Percentiles rank a stretch among this genome's conserved stretches.
Conservation (phyloP, 768 basidiomycete genomes). For the Boletus subcaerulescens region DNA sequence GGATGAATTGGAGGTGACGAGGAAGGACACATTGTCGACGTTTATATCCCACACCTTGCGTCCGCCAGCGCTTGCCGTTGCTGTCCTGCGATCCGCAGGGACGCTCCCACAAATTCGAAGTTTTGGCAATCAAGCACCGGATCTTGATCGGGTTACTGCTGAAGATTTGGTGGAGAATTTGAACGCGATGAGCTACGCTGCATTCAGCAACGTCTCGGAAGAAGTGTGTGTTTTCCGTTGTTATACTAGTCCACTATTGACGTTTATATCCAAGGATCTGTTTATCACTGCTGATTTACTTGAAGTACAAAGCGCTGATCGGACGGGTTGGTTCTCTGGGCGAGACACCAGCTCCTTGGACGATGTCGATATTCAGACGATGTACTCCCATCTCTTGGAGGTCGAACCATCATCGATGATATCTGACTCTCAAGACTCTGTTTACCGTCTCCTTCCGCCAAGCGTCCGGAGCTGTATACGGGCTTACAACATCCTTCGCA, state of each 20-base stretch:
- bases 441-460: constrained; percentile 75
- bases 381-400: constrained; percentile 70
- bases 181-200: constrained; percentile 72
- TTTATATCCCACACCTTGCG: constrained; percentile 60
- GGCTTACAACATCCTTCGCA: constrained; percentile 72
- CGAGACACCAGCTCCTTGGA: constrained; percentile 58
- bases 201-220: constrained; percentile 72
- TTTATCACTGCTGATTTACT: constrained; percentile 74
- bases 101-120: constrained; percentile 7
- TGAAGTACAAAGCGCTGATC: constrained; percentile 77
- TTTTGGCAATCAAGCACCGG: constrained; percentile 49
- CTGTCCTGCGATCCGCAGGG: constrained; percentile 23
- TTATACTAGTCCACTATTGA: constrained; percentile 4
- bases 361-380: constrained; percentile 72
- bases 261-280: constrained; percentile 52
- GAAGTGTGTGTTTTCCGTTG: constrained; percentile 47
- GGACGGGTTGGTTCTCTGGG: constrained; percentile 70
- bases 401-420: constrained; percentile 71
- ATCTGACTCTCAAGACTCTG: constrained; percentile 64
- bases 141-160: constrained; percentile 59
- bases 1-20: constrained; percentile 43
- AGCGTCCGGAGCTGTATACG: constrained; percentile 73
- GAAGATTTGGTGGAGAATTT: constrained; percentile 76
- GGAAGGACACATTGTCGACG: constrained; percentile 38
- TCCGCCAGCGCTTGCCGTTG: constrained; percentile 40